Evolutionary conservation across 805 yeast genomes (phyloP).

Genomic region (Saccharomycopsis selenospora): DNA sequence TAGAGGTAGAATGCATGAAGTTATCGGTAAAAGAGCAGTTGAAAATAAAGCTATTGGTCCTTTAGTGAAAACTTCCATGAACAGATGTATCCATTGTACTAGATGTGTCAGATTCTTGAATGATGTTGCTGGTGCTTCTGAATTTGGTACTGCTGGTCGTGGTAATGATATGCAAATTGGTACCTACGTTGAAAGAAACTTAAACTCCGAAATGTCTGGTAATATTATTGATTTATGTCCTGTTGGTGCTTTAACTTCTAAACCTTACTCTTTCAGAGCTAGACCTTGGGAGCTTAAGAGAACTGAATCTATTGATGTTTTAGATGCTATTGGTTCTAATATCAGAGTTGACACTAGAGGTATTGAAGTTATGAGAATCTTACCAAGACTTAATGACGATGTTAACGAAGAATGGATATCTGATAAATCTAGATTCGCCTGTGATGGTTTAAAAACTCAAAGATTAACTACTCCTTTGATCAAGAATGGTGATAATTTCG

Average conservation of each 20-base stretch:
- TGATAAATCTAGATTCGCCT: constrained; percentile 79
- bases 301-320: constrained; percentile 78
- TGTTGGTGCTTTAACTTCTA: constrained; percentile 84
- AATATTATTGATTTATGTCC: constrained; percentile 85
- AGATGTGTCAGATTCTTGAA: constrained; percentile 85
- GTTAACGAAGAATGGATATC: constrained; percentile 89
- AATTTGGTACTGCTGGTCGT: constrained; percentile 81
- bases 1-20: constrained; percentile 77
- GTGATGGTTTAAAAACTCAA: constrained; percentile 81
- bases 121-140: constrained; percentile 90
- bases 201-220: constrained; percentile 80
- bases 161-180: constrained; percentile 92
- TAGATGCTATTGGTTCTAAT: constrained; percentile 78
- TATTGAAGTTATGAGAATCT: constrained; percentile 76
- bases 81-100: constrained; percentile 88
- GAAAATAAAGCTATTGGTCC: constrained; percentile 91
- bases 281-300: constrained; percentile 91
- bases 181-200: constrained; percentile 76
- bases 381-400: constrained; percentile 81
- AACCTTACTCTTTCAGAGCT: constrained; percentile 88
- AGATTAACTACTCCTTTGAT: constrained; percentile 76
- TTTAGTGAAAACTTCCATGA: constrained; percentile 82
- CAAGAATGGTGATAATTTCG: constrained; percentile 61
- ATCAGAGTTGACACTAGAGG: constrained; percentile 84
- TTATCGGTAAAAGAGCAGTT: constrained; percentile 80